phyloP scores from a whole-genome alignment of 2,329 filamentous ascomycete species.

The Coniella lustricola region DNA sequence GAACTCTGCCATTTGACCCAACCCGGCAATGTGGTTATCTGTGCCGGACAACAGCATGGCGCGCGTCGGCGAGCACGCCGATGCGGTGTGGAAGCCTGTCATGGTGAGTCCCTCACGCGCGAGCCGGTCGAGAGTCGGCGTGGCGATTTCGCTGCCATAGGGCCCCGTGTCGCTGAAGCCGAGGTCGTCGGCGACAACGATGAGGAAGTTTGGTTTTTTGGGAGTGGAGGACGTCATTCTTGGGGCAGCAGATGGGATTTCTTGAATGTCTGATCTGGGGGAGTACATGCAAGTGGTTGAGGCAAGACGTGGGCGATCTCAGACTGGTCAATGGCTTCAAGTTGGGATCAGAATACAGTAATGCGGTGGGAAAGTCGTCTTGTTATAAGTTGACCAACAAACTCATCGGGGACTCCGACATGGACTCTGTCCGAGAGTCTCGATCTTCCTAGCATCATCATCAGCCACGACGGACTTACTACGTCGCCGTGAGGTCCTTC shows the following conservation, averaged over 20 bases:
- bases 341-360: too few species aligned
- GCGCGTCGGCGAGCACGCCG: constrained; percentile 50
- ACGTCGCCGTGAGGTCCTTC: too few species aligned
- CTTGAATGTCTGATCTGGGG: neutral
- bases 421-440: too few species aligned
- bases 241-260: neutral
- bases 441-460: too few species aligned
- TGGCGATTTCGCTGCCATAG: constrained; percentile 51
- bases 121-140: constrained; percentile 47
- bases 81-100: constrained; percentile 52
- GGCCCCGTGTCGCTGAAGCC: constrained; percentile 22
- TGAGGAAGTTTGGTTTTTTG: constrained; percentile 22
- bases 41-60: constrained; percentile 56
- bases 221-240: neutral
- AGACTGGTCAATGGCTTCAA: too few species aligned
- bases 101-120: constrained; percentile 42
- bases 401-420: too few species aligned
- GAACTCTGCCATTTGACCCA: constrained; percentile 46
- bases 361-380: too few species aligned
- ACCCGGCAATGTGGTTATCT: constrained; percentile 46
- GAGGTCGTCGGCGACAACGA: constrained; percentile 24
- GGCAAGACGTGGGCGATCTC: too few species aligned
- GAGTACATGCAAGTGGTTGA: too few species aligned
- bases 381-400: too few species aligned
- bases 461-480: too few species aligned